These are phyloP conservation scores for Aspergillaceae sp. DNA, from an alignment of 2,329 filamentous ascomycete genomes.

Conservation along the genomic window DNA sequence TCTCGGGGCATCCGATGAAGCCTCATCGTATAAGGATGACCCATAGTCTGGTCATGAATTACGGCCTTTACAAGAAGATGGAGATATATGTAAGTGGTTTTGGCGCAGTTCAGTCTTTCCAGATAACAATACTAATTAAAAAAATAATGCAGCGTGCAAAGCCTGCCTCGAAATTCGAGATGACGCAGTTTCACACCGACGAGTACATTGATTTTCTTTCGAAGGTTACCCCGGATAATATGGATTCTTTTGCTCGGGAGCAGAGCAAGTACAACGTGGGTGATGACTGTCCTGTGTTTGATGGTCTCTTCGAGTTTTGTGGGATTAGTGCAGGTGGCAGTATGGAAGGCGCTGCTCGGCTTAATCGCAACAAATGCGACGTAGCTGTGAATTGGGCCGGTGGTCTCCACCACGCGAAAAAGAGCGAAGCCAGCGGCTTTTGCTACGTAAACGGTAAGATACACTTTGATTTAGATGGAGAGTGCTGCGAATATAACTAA, in stretches of 20 bases:
- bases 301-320: conserved; percentile 62
- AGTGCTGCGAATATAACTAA: background rate
- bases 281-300: conserved; percentile 57
- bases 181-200: conserved; percentile 66
- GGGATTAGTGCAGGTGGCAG: conserved; percentile 61
- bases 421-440: conserved; percentile 87
- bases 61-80: conserved; percentile 64
- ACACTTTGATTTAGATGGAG: background rate
- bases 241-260: conserved; percentile 86
- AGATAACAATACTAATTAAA: conserved; percentile 9
- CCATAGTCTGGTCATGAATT: conserved; percentile 61
- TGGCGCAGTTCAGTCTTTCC: background rate
- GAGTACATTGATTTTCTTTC: conserved; percentile 65
- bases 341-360: conserved; percentile 61
- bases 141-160: conserved; percentile 57
- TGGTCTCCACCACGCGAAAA: conserved; percentile 92
- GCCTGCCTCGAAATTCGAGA: conserved; percentile 62
- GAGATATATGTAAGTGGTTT: conserved; percentile 54
- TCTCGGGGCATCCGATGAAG: conserved; percentile 63
- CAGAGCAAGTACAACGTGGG: conserved; percentile 71
- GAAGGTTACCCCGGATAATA: conserved; percentile 96
- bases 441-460: conserved; percentile 81
- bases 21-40: conserved; percentile 60
- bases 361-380: conserved; percentile 61
- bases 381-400: conserved; percentile 80